phyloP scores from a whole-genome alignment of 2,329 filamentous ascomycete genomes.

The Botrytis galanthina region DNA sequence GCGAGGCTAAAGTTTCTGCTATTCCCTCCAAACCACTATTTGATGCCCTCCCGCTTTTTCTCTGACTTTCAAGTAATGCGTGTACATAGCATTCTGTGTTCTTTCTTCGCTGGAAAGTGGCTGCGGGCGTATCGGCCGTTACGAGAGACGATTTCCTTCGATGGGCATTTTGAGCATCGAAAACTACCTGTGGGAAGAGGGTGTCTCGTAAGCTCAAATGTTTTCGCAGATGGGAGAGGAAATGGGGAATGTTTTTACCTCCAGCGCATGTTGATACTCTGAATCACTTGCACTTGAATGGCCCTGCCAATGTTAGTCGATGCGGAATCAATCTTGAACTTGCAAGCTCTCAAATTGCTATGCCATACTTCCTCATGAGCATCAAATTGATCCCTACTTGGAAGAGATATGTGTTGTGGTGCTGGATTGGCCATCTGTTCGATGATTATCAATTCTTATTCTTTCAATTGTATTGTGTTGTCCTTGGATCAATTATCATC shows the following conservation, averaged over 20 bases:
- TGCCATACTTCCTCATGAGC: conserved; percentile 21
- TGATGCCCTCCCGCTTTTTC: conserved; percentile 36
- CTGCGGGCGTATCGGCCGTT: conserved; percentile 45
- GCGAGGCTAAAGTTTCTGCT: conserved; percentile 31
- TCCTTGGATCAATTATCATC: not conserved
- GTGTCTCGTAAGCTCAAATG: not conserved
- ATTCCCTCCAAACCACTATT: conserved; percentile 35
- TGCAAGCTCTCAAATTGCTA: not conserved
- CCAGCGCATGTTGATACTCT: conserved; percentile 40
- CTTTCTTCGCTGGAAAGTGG: conserved; percentile 40
- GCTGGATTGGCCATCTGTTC: not conserved
- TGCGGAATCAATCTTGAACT: not conserved
- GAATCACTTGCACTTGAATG: conserved; percentile 36
- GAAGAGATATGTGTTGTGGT: conserved; percentile 8
- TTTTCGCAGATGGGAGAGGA: not conserved
- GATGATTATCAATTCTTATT: not conserved
- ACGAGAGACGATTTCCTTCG: conserved; percentile 67
- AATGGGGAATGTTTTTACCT: conserved; percentile 44
- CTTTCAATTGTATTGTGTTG: not conserved
- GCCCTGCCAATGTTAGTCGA: conserved; percentile 20
- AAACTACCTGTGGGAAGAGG: conserved; percentile 49
- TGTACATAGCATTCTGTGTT: conserved; percentile 64
- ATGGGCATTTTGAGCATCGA: conserved; percentile 59
- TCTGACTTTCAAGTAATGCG: conserved; percentile 60
- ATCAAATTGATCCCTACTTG: conserved; percentile 3